These are phyloP conservation scores for Helenozyma baotianmanensis DNA, from an alignment of 805 yeast genomes.

Conservation along the genomic window DNA sequence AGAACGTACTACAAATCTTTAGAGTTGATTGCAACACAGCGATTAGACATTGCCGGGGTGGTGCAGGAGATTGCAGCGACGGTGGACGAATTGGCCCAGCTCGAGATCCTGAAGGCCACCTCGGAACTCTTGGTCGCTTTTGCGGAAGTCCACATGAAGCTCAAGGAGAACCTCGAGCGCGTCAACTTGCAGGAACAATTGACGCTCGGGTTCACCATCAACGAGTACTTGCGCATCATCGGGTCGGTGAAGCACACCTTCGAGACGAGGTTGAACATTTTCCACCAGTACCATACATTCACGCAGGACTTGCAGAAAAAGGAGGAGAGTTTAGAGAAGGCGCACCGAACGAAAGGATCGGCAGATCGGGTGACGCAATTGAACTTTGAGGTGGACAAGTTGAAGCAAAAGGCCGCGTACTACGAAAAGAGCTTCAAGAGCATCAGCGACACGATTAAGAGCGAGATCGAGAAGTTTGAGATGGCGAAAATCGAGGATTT, in stretches of 20 bases:
- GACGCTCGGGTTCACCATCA: slow-evolving; percentile 80
- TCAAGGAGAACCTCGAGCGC: slow-evolving; percentile 71
- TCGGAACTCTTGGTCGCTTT: slow-evolving; percentile 65
- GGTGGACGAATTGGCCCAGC: slow-evolving; percentile 57
- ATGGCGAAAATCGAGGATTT: slow-evolving; percentile 75
- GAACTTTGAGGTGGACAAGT: slow-evolving; percentile 53
- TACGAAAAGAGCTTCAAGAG: slow-evolving; percentile 60
- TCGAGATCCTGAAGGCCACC: slow-evolving; percentile 68
- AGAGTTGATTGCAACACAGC: slow-evolving; percentile 68
- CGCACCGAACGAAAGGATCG: slow-evolving; percentile 44
- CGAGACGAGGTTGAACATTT: slow-evolving; percentile 64
- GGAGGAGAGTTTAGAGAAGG: slow-evolving; percentile 41
- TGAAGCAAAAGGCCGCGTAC: slow-evolving; percentile 48
- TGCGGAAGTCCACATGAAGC: slow-evolving; percentile 63
- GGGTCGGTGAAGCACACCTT: slow-evolving; percentile 72
- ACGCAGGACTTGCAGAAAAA: slow-evolving; percentile 44
- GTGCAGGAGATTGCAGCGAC: slow-evolving; percentile 60
- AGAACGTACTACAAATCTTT: slow-evolving; percentile 64
- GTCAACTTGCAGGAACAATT: slow-evolving; percentile 80
- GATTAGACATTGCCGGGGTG: slow-evolving; percentile 66
- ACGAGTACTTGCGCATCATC: slow-evolving; percentile 77
- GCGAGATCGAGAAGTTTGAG: slow-evolving; percentile 68
- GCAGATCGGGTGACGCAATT: slow-evolving; percentile 57
- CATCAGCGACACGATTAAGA: slow-evolving; percentile 60
- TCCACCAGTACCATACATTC: slow-evolving; percentile 37